Conservation (phyloP, 202 grass and related monocot genomes). For the Carex sylvatica region DNA sequence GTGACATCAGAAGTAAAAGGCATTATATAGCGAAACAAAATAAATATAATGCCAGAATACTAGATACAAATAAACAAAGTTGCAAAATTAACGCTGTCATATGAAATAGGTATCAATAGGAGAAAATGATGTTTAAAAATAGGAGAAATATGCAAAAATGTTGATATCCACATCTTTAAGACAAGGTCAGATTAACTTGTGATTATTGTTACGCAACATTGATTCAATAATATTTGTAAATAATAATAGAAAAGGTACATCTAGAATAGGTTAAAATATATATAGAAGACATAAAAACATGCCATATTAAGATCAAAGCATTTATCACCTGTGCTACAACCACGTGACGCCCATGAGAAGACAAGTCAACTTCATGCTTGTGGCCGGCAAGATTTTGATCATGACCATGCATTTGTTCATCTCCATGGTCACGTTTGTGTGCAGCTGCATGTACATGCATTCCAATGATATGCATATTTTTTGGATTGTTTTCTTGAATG, state of each 20-base stretch:
- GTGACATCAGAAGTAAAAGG: not conserved
- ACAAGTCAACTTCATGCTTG: constrained; percentile 10
- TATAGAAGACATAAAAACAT: not conserved
- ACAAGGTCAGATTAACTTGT: not conserved
- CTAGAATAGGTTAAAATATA: not conserved
- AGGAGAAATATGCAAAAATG: not conserved
- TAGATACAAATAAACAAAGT: not conserved
- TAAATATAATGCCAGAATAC: not conserved
- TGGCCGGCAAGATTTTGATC: not conserved
- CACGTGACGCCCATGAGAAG: constrained; percentile 55
- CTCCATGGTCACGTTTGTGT: constrained; percentile 47
- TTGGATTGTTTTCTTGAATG: not conserved
- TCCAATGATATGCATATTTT: constrained; percentile 65
- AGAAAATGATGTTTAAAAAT: not conserved
- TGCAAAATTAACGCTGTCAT: not conserved
- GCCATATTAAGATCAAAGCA: not conserved
- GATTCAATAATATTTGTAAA: not conserved
- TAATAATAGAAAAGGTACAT: not conserved
- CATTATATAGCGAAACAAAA: not conserved
- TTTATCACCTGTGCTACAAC: constrained; percentile 65
- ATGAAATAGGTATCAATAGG: not conserved
- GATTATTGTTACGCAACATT: not conserved
- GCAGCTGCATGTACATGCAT: constrained; percentile 54
- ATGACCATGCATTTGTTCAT: constrained; percentile 21
- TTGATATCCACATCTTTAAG: not conserved